Base-by-base conservation (phyloP, 768 basidiomycete genomes). In the Dictyophora rubrovolvata region DNA sequence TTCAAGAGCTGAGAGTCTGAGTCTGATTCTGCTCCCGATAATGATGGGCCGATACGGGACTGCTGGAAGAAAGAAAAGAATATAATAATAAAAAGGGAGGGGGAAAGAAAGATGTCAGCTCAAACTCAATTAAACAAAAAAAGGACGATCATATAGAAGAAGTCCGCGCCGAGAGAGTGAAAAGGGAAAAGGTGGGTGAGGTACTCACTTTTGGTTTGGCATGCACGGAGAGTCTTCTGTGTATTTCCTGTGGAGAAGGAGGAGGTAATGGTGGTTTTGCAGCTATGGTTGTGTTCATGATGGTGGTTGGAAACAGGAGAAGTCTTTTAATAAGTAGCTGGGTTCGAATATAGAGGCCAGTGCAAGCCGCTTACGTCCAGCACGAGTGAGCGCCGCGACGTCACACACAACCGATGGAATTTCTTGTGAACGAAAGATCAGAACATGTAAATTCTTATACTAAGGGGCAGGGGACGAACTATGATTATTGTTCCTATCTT, bases 21-120 rank as follows among this genome's bases (percentile, higher is more conserved):
- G 70, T 91, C 89, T n/a, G 87, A 89, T 70, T 92, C 89, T 59
- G 84, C 87, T 36, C 87, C 86, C 58, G 88, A 88, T 14, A 85
- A 66, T 62, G 70, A 63, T 57, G 66, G 59, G 57, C 71, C 35
- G 65, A 63, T 57, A 58, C 65, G 14, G 57, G 69, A 67, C 62
- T 70, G 62, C 70, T 73, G 68, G 63, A 63, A 57, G 49, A 61
- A 48, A n/a, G n/a, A n/a, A n/a, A n/a, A n/a, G n/a, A n/a, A n/a
- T n/a, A n/a, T n/a, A n/a, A n/a, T n/a, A n/a, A n/a, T n/a, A n/a
- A n/a, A n/a, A n/a, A n/a, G n/a, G n/a, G n/a, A n/a, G n/a, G n/a
- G n/a, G n/a, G n/a, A n/a, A n/a, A n/a, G 55, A 63, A 62, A 60
- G 63, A 33, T 58, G 61, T 59, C 63, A 53, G 52, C 35, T 23